phyloP scores from a whole-genome alignment of 2,329 filamentous ascomycete species.

The Pestalotiopsis sp. region DNA sequence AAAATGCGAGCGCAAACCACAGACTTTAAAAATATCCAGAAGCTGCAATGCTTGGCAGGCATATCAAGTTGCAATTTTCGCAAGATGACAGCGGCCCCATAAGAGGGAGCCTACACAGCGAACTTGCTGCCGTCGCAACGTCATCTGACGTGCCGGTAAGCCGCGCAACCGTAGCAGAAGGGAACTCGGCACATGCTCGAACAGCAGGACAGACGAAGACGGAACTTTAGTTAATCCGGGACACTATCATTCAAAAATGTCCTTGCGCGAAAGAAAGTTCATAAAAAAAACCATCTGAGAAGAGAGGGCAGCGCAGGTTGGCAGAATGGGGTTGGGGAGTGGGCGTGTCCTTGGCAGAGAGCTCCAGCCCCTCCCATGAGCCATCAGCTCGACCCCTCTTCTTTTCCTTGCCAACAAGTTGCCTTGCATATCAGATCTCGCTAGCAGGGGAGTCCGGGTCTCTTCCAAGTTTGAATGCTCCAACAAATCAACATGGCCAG shows the following conservation, averaged over 20 bases:
- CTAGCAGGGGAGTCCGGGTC: background rate
- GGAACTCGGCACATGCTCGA: conserved; percentile 8
- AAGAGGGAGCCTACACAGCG: background rate
- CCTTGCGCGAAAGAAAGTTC: background rate
- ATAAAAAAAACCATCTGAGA: too few species aligned
- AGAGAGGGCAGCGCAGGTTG: too few species aligned
- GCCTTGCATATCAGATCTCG: background rate
- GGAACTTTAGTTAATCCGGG: background rate
- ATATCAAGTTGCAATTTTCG: conserved; percentile 1
- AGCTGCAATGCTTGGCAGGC: background rate
- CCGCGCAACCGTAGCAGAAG: background rate
- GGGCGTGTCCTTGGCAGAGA: background rate
- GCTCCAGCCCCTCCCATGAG: background rate
- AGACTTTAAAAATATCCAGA: background rate
- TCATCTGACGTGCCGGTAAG: conserved; percentile 7
- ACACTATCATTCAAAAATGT: background rate
- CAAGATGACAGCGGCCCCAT: conserved; percentile 3
- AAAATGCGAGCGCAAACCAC: conserved; percentile 7
- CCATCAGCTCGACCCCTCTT: background rate
- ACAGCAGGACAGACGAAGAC: background rate
- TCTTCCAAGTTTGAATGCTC: background rate
- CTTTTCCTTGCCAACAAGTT: background rate
- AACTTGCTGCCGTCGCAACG: background rate
- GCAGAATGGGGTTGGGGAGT: background rate
- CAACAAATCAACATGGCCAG: background rate